These are phyloP conservation scores for Rugonectria rugulosa DNA, from an alignment of 2,329 filamentous ascomycete genomes.

Conservation along the genomic window DNA sequence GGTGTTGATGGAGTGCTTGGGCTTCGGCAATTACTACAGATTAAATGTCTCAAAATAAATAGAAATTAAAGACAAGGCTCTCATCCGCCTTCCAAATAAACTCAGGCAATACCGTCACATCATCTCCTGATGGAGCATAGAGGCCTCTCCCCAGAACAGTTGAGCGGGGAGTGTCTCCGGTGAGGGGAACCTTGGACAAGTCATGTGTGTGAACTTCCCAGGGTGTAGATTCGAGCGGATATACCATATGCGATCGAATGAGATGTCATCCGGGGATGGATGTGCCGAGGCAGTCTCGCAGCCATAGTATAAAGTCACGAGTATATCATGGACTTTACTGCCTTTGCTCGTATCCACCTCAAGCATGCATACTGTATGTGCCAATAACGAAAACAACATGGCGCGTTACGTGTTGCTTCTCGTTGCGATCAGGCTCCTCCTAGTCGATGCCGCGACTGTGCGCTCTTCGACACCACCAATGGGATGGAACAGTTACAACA, in stretches of 20 bases:
- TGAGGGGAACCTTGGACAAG: slow-evolving; percentile 8
- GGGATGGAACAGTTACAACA: slow-evolving; percentile 69
- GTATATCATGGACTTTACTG: no score
- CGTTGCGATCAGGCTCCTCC: slow-evolving; percentile 1
- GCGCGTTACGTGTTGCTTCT: slow-evolving; percentile 5
- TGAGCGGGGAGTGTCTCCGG: slow-evolving; percentile 7
- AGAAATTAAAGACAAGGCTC: no score
- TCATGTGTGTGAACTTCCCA: background rate
- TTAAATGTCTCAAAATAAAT: no score
- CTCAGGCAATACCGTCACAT: background rate
- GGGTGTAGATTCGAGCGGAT: slow-evolving; percentile 11
- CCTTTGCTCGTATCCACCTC: no score
- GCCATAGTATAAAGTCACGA: background rate
- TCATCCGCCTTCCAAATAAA: background rate
- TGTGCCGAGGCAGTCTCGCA: background rate
- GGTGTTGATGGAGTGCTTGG: no score
- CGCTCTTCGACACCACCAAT: slow-evolving; percentile 49
- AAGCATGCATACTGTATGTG: no score
- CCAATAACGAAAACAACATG: background rate
- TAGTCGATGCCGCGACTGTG: slow-evolving; percentile 6
- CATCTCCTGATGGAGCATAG: slow-evolving; percentile 11
- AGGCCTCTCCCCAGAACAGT: slow-evolving; percentile 3
- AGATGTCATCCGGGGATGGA: background rate
- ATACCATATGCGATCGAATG: background rate
- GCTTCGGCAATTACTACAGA: no score